phyloP scores from a whole-genome alignment of 1,139 yeast genomes.

The Nakaseomyces sp. region DNA sequence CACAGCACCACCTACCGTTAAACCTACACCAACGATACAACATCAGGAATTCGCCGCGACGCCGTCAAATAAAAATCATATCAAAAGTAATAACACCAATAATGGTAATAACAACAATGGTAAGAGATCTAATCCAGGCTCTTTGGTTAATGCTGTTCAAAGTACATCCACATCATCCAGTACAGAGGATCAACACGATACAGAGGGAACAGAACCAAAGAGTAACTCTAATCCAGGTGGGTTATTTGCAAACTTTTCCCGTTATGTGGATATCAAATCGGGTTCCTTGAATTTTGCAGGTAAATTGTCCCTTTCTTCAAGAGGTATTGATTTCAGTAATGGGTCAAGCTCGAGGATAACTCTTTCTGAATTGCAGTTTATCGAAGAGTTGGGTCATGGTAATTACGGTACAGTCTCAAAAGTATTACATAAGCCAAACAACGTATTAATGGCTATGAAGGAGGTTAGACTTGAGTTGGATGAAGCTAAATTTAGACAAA shows the following conservation, averaged over 20 bases:
- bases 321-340: constrained; percentile 82
- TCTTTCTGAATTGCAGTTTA: constrained; percentile 72
- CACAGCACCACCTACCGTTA: constrained; percentile 10
- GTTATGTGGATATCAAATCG: constrained; percentile 81
- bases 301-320: constrained; percentile 82
- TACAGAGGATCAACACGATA: constrained; percentile 20
- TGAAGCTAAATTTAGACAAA: constrained; percentile 84
- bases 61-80: constrained; percentile 22
- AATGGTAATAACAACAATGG: constrained; percentile 10
- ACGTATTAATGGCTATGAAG: constrained; percentile 92
- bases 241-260: constrained; percentile 70
- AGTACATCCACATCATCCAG: constrained; percentile 30
- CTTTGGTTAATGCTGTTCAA: constrained; percentile 27
- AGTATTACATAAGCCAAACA: constrained; percentile 90
- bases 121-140: constrained; percentile 29
- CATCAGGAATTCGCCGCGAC: constrained; percentile 26
- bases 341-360: constrained; percentile 85
- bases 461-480: constrained; percentile 89
- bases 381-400: constrained; percentile 87
- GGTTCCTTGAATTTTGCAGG: constrained; percentile 91
- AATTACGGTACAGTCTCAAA: constrained; percentile 93
- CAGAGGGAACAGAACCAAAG: constrained; percentile 24
- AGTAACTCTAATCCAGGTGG: constrained; percentile 25
- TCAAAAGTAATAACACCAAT: constrained; percentile 9
- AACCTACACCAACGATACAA: constrained; percentile 10